phyloP scores from a whole-genome alignment of 2,329 filamentous ascomycete species.

The Didymella pomorum region DNA sequence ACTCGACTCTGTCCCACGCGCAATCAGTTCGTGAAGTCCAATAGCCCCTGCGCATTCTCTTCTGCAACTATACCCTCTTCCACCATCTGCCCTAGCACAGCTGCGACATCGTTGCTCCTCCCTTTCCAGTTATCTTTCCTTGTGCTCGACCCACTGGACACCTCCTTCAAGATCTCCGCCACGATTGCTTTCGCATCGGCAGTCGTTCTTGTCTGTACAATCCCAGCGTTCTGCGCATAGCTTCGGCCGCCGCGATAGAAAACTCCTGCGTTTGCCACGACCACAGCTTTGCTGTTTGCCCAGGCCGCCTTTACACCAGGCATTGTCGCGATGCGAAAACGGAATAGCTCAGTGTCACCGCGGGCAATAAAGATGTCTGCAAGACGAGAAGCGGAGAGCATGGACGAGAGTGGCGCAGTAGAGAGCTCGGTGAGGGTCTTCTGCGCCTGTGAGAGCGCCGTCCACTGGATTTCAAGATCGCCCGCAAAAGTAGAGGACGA shows the following conservation, averaged over 20 bases:
- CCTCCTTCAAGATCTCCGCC: slow-evolving; percentile 56
- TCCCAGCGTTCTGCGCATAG: slow-evolving; percentile 43
- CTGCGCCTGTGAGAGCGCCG: slow-evolving; percentile 43
- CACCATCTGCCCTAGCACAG: slow-evolving; percentile 60
- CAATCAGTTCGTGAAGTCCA: slow-evolving; percentile 18
- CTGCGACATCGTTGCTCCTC: slow-evolving; percentile 52
- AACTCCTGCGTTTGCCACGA: slow-evolving; percentile 52
- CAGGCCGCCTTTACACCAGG: slow-evolving; percentile 38
- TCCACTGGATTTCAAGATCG: slow-evolving; percentile 43
- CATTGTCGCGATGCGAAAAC: slow-evolving; percentile 41
- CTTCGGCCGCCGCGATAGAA: slow-evolving; percentile 46
- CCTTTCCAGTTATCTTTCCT: slow-evolving; percentile 52
- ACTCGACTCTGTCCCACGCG: not conserved
- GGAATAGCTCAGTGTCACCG: slow-evolving; percentile 46
- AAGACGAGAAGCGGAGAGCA: slow-evolving; percentile 36
- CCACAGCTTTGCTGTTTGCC: slow-evolving; percentile 42
- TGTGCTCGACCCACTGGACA: slow-evolving; percentile 43
- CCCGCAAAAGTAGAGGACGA: slow-evolving; percentile 23
- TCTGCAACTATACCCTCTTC: slow-evolving; percentile 60
- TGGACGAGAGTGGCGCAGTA: slow-evolving; percentile 23
- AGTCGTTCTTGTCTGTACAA: slow-evolving; percentile 52
- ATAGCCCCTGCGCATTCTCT: slow-evolving; percentile 35
- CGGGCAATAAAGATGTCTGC: slow-evolving; percentile 45
- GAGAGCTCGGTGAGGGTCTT: slow-evolving; percentile 39
- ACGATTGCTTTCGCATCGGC: slow-evolving; percentile 59